phyloP scores from a whole-genome alignment of 2,329 filamentous ascomycete genomes.

The Microascus cirrosus region DNA sequence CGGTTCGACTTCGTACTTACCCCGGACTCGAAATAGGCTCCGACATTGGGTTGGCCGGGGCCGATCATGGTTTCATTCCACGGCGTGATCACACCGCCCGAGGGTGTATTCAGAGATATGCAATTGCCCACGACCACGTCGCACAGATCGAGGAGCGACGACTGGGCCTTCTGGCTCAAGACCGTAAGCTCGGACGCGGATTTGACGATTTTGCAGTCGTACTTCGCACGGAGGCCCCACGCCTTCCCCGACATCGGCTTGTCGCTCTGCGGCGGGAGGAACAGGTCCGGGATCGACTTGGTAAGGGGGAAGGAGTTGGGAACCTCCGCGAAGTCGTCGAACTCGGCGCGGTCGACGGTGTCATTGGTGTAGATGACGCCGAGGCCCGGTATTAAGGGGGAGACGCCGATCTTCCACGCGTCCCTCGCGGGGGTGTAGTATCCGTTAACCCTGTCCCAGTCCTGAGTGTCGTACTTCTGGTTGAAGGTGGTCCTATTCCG shows the following conservation, averaged over 20 bases:
- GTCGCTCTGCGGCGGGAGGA: conserved; percentile 8
- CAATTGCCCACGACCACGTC: background rate
- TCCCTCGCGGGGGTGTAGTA: too few species aligned
- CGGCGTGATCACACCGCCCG: background rate
- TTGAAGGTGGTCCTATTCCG: background rate
- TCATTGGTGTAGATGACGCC: conserved; percentile 7
- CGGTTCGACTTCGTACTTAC: background rate
- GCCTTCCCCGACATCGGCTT: conserved; percentile 5
- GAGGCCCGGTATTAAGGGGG: conserved; percentile 5
- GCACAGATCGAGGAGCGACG: background rate
- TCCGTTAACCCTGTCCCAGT: too few species aligned
- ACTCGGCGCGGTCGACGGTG: conserved; percentile 1
- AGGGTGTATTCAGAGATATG: background rate
- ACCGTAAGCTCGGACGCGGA: conserved; percentile 7
- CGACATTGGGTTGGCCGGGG: background rate
- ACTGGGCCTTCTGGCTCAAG: conserved; percentile 4
- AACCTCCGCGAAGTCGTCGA: background rate
- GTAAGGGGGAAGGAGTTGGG: conserved; percentile 7
- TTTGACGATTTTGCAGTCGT: conserved; percentile 6
- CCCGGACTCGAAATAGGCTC: background rate
- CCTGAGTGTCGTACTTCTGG: background rate
- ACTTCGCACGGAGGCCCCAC: conserved; percentile 7
- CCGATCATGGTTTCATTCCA: background rate
- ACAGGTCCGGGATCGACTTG: conserved; percentile 7
- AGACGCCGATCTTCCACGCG: conserved; percentile 5